Base-by-base conservation (phyloP, 2,329 filamentous ascomycete species). In the Ascochyta viciae-villosae region DNA sequence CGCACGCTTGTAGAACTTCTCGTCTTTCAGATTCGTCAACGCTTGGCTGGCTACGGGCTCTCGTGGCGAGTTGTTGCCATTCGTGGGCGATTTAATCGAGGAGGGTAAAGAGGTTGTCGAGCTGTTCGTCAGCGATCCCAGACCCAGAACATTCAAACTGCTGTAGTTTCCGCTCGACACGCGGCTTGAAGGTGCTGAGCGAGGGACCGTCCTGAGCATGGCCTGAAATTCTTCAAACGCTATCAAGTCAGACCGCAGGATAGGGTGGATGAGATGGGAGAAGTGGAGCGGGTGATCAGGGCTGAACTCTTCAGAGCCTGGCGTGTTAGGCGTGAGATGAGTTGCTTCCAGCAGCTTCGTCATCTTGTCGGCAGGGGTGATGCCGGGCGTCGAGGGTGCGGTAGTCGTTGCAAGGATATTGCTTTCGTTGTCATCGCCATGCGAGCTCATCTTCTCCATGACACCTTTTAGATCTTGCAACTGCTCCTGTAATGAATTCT, bases 401-500 rank as follows among this genome's bases (percentile, higher is more conserved):
- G 84, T 84, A 15, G 68, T 75, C 13, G 86, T 87, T 16, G 78
- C 74, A 9, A 91, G 90, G n/a, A 87, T 83, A 53, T 85, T 85
- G 40, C 83, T 87, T 45, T 88, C 84, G 63, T 85, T 83, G 64
- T 96, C 90, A 63, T 95, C 90, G 57, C 83, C 84, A 64, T 91
- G 87, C 12, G 85, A 82, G 23, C 83, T 85, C 87, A 97, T 91
- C 66, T 89, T 88, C 76, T 96, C 92, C 87, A 99, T 91, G 61
- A 97, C 92, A 19, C 85, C 82, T 77, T 99, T 99, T 61, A 99
- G 85, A 75, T 98, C 91, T 2, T 89, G 84, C 3, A 99, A 82
- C 74, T 99, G 95, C 74, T 98, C 93, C 72, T 96, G 93, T 67
- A 98, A 92, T 1, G 91, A 96, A 54, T 87, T 87, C 58, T 99